phyloP scores from a whole-genome alignment of 2,329 filamentous ascomycete species.

The Fusarium caatingaense region DNA sequence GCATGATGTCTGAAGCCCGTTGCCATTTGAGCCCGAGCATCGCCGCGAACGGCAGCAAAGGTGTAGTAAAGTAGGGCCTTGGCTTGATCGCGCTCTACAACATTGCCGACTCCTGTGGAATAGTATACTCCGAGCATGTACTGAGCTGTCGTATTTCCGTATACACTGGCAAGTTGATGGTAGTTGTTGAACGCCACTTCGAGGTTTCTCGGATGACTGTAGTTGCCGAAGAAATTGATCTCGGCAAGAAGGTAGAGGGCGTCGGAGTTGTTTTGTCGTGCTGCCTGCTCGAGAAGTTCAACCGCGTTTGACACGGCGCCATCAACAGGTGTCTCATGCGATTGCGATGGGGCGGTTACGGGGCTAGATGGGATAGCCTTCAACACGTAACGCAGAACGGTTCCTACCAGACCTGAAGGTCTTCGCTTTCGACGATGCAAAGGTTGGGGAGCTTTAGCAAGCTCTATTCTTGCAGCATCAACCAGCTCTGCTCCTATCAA shows the following conservation, averaged over 20 bases:
- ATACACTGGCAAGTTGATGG: constrained; percentile 76
- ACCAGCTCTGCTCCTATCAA: constrained; percentile 64
- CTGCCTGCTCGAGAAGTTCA: constrained; percentile 63
- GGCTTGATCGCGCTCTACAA: constrained; percentile 86
- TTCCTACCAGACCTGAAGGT: constrained; percentile 57
- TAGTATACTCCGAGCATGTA: constrained; percentile 97
- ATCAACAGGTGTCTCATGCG: constrained; percentile 50
- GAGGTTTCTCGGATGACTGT: constrained; percentile 85
- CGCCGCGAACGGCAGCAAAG: constrained; percentile 86
- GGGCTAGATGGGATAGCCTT: constrained; percentile 64
- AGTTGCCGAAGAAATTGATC: constrained; percentile 97
- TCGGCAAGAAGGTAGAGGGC: constrained; percentile 91
- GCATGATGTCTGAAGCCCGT: constrained; percentile 86
- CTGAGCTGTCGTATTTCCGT: constrained; percentile 92
- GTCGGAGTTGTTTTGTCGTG: constrained; percentile 74
- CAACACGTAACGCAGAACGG: constrained; percentile 57
- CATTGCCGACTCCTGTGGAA: constrained; percentile 87
- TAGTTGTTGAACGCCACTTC: constrained; percentile 84
- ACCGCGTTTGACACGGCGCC: constrained; percentile 64
- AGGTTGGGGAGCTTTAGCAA: constrained; percentile 62
- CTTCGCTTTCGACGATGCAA: constrained; percentile 58
- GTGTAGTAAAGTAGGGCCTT: constrained; percentile 94
- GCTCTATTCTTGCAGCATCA: constrained; percentile 62
- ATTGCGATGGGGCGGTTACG: constrained; percentile 58
- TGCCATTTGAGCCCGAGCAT: constrained; percentile 92